A percentile compares a stretch with the other conserved stretches of the same genome.
Evolutionary conservation across 768 basidiomycete species (phyloP).

Genomic region (Holtermanniella nyarrowii): DNA sequence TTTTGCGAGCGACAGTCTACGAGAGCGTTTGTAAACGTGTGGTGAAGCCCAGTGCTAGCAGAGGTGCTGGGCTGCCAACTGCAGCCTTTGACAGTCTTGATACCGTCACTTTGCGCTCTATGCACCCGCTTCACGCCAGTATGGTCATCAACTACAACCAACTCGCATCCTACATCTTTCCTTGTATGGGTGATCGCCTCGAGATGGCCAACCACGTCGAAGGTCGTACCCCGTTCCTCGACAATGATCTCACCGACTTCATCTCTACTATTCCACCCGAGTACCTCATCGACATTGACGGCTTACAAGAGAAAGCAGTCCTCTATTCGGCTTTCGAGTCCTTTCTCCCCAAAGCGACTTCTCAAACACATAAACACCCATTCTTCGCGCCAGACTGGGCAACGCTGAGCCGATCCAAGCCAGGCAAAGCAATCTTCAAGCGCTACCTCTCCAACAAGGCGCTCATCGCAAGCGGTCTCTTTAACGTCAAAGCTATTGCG

Average conservation of each 20-base stretch:
- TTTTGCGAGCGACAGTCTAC: conserved; percentile 2
- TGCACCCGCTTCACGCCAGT: conserved; percentile 31
- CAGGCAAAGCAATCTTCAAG: neutral
- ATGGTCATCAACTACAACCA: conserved; percentile 25
- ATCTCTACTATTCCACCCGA: conserved; percentile 14
- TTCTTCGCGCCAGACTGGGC: neutral
- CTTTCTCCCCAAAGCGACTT: neutral
- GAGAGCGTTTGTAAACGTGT: conserved; percentile 13
- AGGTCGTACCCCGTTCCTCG: conserved; percentile 31
- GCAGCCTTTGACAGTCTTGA: conserved; percentile 14
- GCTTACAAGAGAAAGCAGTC: neutral
- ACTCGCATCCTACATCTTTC: conserved; percentile 26
- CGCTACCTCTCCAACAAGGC: neutral
- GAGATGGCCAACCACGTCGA: conserved; percentile 37
- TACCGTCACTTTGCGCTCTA: conserved; percentile 5
- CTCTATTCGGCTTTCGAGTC: neutral
- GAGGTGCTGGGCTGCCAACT: neutral
- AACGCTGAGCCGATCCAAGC: neutral
- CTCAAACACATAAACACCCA: neutral
- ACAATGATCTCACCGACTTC: conserved; percentile 29
- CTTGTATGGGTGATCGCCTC: conserved; percentile 29
- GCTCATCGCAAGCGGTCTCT: neutral
- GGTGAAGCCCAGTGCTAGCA: neutral
- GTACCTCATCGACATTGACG: conserved; percentile 1
- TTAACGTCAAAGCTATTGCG: neutral